These are phyloP conservation scores for Vickermania spadyakhi DNA, from an alignment of 208 protist genomes.

Conservation along the genomic window DNA sequence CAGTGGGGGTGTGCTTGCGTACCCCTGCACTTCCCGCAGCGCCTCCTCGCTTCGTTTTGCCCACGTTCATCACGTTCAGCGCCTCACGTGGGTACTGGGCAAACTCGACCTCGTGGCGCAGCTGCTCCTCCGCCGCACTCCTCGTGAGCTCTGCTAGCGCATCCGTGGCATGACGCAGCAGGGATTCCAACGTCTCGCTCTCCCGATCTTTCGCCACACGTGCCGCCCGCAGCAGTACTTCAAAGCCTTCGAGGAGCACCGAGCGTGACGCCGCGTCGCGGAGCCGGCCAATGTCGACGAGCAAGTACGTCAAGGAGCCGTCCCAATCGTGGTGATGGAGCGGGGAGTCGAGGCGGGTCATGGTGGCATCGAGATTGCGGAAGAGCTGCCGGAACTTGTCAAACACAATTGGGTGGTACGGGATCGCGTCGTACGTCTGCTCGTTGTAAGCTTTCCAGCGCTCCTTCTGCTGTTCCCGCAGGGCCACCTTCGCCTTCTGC, in stretches of 20 bases:
- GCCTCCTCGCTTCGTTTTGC: neutral
- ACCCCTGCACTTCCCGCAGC: neutral
- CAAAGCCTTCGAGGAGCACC: constrained; percentile 35
- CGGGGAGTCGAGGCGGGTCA: constrained; percentile 11
- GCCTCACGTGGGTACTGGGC: constrained; percentile 12
- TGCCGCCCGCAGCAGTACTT: constrained; percentile 55
- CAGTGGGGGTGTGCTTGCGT: constrained; percentile 1
- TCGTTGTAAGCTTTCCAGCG: constrained; percentile 34
- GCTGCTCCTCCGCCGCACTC: constrained; percentile 3
- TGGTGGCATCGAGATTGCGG: constrained; percentile 27
- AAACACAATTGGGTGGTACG: constrained; percentile 60
- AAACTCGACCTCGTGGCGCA: constrained; percentile 11
- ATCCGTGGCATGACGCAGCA: constrained; percentile 39
- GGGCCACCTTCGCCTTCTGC: constrained; percentile 11
- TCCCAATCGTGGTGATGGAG: constrained; percentile 29
- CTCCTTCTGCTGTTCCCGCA: constrained; percentile 14
- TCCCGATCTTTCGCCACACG: constrained; percentile 19
- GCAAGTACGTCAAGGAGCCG: constrained; percentile 30
- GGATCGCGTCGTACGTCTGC: constrained; percentile 33
- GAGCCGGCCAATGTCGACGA: constrained; percentile 32
- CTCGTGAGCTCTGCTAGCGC: constrained; percentile 19
- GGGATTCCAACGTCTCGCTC: constrained; percentile 20
- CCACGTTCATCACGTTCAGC: constrained; percentile 1
- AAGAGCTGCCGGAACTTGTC: constrained; percentile 33
- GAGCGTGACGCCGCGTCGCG: constrained; percentile 40